A percentile compares a stretch with the other conserved stretches of the same genome.
Conservation (phyloP, 768 basidiomycete genomes). For the Rossbeevera mucosa region DNA sequence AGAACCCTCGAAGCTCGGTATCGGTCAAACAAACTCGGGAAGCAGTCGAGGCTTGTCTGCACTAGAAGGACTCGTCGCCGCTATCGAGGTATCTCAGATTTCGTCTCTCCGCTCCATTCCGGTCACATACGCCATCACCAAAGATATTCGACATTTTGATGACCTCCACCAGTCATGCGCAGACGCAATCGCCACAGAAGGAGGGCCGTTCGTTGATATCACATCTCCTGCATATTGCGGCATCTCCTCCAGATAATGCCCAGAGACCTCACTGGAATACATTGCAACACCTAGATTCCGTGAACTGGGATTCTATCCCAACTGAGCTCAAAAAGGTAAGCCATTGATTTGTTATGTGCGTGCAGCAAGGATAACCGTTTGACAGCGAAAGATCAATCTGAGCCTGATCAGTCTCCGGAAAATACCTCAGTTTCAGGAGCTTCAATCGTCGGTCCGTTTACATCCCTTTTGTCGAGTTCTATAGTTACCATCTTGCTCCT, state of each 20-base stretch:
- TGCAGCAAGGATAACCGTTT: neutral
- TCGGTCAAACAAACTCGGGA: slow-evolving; percentile 52
- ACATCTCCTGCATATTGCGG: slow-evolving; percentile 62
- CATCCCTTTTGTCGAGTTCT: neutral
- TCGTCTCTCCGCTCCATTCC: neutral
- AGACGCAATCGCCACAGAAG: slow-evolving; percentile 24
- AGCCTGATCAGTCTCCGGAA: slow-evolving; percentile 47
- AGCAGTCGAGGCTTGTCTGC: slow-evolving; percentile 56
- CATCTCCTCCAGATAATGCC: slow-evolving; percentile 50
- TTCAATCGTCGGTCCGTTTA: slow-evolving; percentile 46
- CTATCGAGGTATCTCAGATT: slow-evolving; percentile 52
- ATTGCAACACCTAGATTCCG: slow-evolving; percentile 40
- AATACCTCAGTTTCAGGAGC: slow-evolving; percentile 45
- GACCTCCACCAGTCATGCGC: slow-evolving; percentile 12
- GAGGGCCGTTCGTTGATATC: slow-evolving; percentile 27
- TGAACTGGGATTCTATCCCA: slow-evolving; percentile 60
- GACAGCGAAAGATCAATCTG: slow-evolving; percentile 56
- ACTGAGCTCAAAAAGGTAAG: slow-evolving; percentile 58
- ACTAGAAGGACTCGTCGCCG: slow-evolving; percentile 66
- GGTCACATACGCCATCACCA: slow-evolving; percentile 35
- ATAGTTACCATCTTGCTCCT: neutral
- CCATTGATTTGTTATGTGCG: neutral
- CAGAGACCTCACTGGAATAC: slow-evolving; percentile 54
- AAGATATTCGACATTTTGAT: slow-evolving; percentile 38
- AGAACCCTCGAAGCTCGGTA: slow-evolving; percentile 46